Evolutionary conservation across 495 filamentous ascomycete genomes (phyloP), one percentile per base, ranked within the genome.

Genomic region (Annulohypoxylon nitens): DNA sequence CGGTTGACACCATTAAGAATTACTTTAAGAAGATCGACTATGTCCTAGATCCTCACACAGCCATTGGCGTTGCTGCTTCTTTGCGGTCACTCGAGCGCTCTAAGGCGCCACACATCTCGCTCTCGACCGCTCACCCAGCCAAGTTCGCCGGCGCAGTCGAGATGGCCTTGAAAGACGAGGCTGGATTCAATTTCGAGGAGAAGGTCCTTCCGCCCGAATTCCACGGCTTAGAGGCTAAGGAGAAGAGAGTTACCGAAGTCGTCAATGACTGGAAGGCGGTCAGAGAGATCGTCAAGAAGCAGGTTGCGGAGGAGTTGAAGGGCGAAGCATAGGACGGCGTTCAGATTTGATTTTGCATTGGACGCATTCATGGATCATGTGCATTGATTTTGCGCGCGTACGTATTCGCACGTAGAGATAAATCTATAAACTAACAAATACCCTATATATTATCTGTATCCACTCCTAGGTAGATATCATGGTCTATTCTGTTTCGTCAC

Each of bases 41-140:
- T 81, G 86, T 98, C 39, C 89, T 97, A 1, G 96, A 99, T 75
- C 95, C 95, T 7, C 96, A 98, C 85, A 90, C 93, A 3, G 94
- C 96, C 0, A 90, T 98, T 47, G 96, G 94, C 54, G 86, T 98
- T 26, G 82, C 89, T 30, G 94, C 92, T 16, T 84, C 94, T 0
- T 69, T 86, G 34, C 84, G 93, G 41, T 92, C 92, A 5, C 84
- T 92, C 41, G 73, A 85, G 39, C 83, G 86, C n/a, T 80, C 82
- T 12, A 72, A 81, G 25, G 83, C 81, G 18, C 83, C 86, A 61
- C 91, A 93, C 76, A 92, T 99, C 78, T 89, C 93, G 2, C 88
- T 98, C 4, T 92, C 93, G 4, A 98, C 95, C 2, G 95, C 95
- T 8, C 95, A 98, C 82, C 95, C 95, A 3, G 95, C 95, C 45